A percentile compares a stretch with the other conserved stretches of the same genome.
Evolutionary conservation across 169 alveolate species (phyloP).

Genomic region (Plasmodium reichenowi): DNA sequence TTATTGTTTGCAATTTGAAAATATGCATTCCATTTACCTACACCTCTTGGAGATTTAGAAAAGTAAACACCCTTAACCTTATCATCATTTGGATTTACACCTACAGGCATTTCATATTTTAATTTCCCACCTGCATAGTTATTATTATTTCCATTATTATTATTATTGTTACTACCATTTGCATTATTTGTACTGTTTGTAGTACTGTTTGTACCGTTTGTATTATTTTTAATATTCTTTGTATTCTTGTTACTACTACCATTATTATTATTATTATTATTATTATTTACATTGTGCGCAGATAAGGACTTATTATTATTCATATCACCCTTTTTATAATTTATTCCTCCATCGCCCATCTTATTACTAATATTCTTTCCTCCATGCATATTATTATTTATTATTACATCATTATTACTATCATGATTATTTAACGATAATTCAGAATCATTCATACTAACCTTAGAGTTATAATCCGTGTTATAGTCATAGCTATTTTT

Average conservation of each 20-base stretch:
- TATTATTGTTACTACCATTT: neutral
- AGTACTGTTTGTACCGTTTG: neutral
- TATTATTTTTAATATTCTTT: constrained; percentile 12
- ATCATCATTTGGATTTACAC: constrained; percentile 71
- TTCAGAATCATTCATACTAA: constrained; percentile 46
- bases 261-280: neutral
- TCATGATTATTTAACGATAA: constrained; percentile 45
- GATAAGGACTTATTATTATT: neutral
- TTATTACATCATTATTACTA: constrained; percentile 4
- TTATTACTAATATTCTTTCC: neutral
- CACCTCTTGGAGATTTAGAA: constrained; percentile 69
- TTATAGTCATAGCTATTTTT: constrained; percentile 50
- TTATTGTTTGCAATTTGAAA: constrained; percentile 70
- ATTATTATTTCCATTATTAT: neutral
- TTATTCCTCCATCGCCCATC: too few relatives aligned
- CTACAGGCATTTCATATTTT: constrained; percentile 73
- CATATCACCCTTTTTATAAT: constrained; percentile 4
- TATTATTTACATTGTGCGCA: neutral
- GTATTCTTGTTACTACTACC: constrained; percentile 6
- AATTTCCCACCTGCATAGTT: constrained; percentile 42
- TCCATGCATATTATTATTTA: constrained; percentile 8
- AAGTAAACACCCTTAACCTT: constrained; percentile 70
- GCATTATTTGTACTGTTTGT: neutral
- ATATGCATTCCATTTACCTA: constrained; percentile 73
- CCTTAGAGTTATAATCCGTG: constrained; percentile 45